Evolutionary conservation across 208 protist species (phyloP).

Genomic region (Acanthamoeba culbertsoni): DNA sequence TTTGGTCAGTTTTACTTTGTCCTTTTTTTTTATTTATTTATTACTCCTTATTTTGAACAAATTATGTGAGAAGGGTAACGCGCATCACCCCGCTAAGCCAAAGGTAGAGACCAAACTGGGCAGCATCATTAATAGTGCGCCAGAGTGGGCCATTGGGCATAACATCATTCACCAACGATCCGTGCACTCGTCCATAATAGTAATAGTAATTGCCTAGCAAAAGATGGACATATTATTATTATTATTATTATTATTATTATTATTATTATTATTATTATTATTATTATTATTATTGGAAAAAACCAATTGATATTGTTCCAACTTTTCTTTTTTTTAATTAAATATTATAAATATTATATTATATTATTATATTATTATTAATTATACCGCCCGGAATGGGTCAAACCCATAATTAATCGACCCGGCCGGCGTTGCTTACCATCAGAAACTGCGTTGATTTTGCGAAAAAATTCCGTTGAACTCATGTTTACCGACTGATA

Average conservation of each 20-base stretch:
- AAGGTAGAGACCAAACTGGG: neutral
- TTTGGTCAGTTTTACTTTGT: neutral
- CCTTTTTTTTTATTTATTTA: too few relatives aligned
- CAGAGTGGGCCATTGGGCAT: neutral
- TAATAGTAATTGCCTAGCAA: neutral
- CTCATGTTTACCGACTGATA: neutral
- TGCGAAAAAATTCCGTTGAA: neutral
- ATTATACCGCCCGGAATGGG: too few relatives aligned
- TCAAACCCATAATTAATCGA: neutral
- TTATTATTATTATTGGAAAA: too few relatives aligned
- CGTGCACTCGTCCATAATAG: neutral
- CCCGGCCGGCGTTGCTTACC: neutral
- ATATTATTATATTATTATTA: too few relatives aligned
- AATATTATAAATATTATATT: too few relatives aligned
- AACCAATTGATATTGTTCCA: neutral
- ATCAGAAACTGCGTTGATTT: neutral
- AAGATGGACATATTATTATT: too few relatives aligned
- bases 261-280: too few relatives aligned
- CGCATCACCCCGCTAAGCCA: neutral
- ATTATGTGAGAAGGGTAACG: neutral
- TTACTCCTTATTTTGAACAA: too few relatives aligned
- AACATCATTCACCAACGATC: neutral
- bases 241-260: too few relatives aligned
- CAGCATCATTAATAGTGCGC: neutral
- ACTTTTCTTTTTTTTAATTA: too few relatives aligned